Evolutionary conservation across 2,329 filamentous ascomycete genomes (phyloP), one percentile per base, ranked within the genome.

Genomic region (Pseudogymnoascus sp.): DNA sequence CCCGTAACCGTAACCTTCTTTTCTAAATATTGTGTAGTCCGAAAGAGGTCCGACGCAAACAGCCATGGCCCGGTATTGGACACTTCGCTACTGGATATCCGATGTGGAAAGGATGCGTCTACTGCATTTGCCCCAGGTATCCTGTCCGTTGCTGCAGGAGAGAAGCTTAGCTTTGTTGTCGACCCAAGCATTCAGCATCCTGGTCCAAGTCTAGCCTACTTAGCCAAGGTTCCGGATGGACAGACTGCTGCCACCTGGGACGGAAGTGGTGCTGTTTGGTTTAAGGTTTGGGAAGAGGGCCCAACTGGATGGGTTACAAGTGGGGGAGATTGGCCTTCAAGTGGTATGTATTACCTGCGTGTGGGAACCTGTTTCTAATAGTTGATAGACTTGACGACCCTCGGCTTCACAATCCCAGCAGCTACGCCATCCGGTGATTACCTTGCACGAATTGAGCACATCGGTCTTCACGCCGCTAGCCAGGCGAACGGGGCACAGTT

Each of bases 171-270:
- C 4, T 63, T 61, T 26, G 40, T n/a, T 19, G 64, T 65, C 7
- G 64, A 65, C 72, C 74, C 72, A 67, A 73, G 75, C 79, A 80
- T 75, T 75, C 75, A 73, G 74, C 68, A 65, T 13, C 61, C 56
- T 44, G 59, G 61, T 44, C 63, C 67, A 26, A 64, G 61, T 26
- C 11, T 40, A 19, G 65, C 68, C 42, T 70, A 70, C 63, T 50
- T 70, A 59, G 69, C 68, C 23, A 70, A 70, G 42, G 66, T 66
- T 1, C 67, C 67, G 29, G 66, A 61, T 11, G 46, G 46, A 56
- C 3, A 56, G 46, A 66, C 66, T n/a, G 68, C 65, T 33, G 64
- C 65, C 23, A 64, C 65, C 33, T 70, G 64, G 21, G 68, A 70
- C 15, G 68, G 68, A 33, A 65, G 66, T 33, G 68, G 68, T 7